phyloP scores from a whole-genome alignment of 2,329 filamentous ascomycete species.

The Alternaria sp. region DNA sequence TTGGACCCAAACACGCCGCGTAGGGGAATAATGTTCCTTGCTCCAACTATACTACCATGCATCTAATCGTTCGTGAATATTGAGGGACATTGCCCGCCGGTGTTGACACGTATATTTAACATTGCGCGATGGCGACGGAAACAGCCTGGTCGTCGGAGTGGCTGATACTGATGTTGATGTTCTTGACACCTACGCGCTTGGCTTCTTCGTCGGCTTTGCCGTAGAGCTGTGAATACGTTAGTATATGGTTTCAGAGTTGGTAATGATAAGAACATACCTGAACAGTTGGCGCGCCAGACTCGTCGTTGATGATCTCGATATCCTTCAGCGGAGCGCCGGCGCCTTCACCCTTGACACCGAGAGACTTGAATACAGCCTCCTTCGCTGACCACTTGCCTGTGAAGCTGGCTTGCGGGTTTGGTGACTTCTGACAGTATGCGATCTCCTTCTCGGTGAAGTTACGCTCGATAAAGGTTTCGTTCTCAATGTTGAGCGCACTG shows the following conservation, averaged over 20 bases:
- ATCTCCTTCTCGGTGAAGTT: slow-evolving; percentile 91
- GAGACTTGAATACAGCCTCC: slow-evolving; percentile 97
- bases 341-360: slow-evolving; percentile 85
- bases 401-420: slow-evolving; percentile 86
- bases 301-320: slow-evolving; percentile 87
- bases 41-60: slow-evolving; percentile 1
- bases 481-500: slow-evolving; percentile 85
- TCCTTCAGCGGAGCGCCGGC: slow-evolving; percentile 90
- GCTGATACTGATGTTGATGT: slow-evolving; percentile 90
- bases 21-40: not conserved
- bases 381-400: slow-evolving; percentile 97
- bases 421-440: slow-evolving; percentile 80
- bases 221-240: slow-evolving; percentile 68
- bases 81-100: not conserved
- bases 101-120: slow-evolving; percentile 55
- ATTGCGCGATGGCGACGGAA: slow-evolving; percentile 85
- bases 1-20: not conserved
- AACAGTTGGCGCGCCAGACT: slow-evolving; percentile 82
- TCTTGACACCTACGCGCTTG: slow-evolving; percentile 84
- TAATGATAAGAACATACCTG: slow-evolving; percentile 66
- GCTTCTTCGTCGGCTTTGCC: slow-evolving; percentile 84
- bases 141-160: slow-evolving; percentile 95
- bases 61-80: not conserved
- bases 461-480: slow-evolving; percentile 90
- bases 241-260: not conserved